Evolutionary conservation across 805 yeast genomes (phyloP).

Genomic region (Wickerhamomyces chambardii): DNA sequence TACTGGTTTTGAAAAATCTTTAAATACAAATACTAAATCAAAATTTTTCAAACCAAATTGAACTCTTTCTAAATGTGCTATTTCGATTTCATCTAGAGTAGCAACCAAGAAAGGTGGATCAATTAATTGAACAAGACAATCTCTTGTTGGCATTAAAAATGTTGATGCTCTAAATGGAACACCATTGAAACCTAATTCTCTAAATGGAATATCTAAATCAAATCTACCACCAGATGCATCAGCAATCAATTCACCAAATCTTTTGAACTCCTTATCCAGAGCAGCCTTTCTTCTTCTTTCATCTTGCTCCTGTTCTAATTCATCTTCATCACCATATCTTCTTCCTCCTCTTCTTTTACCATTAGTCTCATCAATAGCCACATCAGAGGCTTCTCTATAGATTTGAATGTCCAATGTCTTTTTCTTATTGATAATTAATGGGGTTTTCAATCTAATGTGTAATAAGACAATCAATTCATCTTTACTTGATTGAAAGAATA

Average conservation of each 20-base stretch:
- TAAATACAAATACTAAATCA: slow-evolving; percentile 93
- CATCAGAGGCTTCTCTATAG: slow-evolving; percentile 93
- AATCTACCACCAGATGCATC: slow-evolving; percentile 78
- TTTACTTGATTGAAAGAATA: slow-evolving; percentile 93
- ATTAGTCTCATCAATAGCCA: slow-evolving; percentile 95
- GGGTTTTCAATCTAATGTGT: slow-evolving; percentile 87
- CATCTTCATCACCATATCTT: slow-evolving; percentile 97
- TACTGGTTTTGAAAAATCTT: slow-evolving; percentile 81
- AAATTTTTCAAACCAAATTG: slow-evolving; percentile 95
- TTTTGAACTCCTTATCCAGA: slow-evolving; percentile 85
- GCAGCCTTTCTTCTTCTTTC: slow-evolving; percentile 89
- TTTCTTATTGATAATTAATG: slow-evolving; percentile 91
- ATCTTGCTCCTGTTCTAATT: slow-evolving; percentile 96
- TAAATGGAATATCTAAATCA: slow-evolving; percentile 89
- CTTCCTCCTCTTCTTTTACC: slow-evolving; percentile 75
- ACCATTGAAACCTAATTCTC: slow-evolving; percentile 96
- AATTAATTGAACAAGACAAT: slow-evolving; percentile 86
- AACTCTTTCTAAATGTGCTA: slow-evolving; percentile 94
- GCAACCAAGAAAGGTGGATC: slow-evolving; percentile 95
- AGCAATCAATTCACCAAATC: slow-evolving; percentile 83
- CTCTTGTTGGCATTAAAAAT: slow-evolving; percentile 93
- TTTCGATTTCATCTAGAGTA: slow-evolving; percentile 84
- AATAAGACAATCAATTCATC: slow-evolving; percentile 89
- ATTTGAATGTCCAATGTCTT: slow-evolving; percentile 94
- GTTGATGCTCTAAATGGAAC: slow-evolving; percentile 95